Conservation (phyloP, 805 yeast genomes). For the Sungouiozyma ichnusensis region DNA sequence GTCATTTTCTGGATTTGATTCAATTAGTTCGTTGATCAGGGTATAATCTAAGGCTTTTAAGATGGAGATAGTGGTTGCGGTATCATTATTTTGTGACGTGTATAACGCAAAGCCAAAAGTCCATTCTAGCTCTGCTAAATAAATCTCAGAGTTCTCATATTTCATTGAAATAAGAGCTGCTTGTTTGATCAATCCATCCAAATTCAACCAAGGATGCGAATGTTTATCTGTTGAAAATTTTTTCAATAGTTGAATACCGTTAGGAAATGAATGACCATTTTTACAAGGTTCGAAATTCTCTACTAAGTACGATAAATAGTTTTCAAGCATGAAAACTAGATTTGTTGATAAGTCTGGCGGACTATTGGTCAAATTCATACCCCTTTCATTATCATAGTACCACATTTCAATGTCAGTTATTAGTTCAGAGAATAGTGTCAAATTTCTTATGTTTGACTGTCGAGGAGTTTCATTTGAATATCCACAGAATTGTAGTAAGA, state of each 20-base stretch:
- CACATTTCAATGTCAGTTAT: conserved; percentile 57
- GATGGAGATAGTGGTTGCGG: conserved; percentile 19
- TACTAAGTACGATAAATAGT: not conserved
- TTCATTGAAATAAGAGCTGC: not conserved
- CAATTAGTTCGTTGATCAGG: conserved; percentile 30
- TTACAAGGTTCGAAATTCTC: not conserved
- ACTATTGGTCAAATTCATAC: conserved; percentile 4
- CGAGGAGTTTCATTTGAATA: conserved; percentile 40
- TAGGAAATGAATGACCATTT: not conserved
- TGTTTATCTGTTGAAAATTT: not conserved
- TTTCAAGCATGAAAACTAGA: not conserved
- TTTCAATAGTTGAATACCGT: not conserved
- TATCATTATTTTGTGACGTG: conserved; percentile 32
- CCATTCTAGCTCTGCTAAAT: conserved; percentile 32
- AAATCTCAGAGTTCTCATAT: not conserved
- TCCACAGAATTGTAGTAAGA: conserved; percentile 45
- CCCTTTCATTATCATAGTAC: conserved; percentile 22
- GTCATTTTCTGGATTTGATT: conserved; percentile 36
- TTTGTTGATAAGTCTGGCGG: conserved; percentile 9
- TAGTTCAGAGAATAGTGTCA: conserved; percentile 45
- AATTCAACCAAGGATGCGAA: not conserved
- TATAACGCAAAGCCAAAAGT: conserved; percentile 42
- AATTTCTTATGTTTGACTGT: conserved; percentile 48
- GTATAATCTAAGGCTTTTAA: conserved; percentile 23
- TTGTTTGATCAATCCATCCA: not conserved